These are phyloP conservation scores for Nannizziopsis barbatae DNA, from an alignment of 2,329 filamentous ascomycete genomes.

Conservation along the genomic window DNA sequence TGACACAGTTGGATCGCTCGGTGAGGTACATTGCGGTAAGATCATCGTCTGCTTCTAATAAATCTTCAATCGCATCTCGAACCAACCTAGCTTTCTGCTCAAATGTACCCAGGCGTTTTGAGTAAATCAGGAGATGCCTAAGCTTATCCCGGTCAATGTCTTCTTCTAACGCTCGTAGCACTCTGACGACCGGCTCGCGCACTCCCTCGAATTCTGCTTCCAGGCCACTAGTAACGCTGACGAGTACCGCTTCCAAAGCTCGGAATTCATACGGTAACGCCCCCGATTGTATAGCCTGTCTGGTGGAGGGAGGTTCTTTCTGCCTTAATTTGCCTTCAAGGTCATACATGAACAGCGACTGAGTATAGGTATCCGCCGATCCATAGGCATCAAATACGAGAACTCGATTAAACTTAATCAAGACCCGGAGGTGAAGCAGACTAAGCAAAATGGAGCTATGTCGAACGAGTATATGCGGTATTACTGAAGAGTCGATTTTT, in stretches of 20 bases:
- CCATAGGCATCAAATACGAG: constrained; percentile 95
- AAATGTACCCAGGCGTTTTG: constrained; percentile 90
- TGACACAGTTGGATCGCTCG: constrained; percentile 66
- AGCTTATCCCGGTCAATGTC: constrained; percentile 94
- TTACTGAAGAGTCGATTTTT: constrained; percentile 92
- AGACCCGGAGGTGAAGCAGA: constrained; percentile 84
- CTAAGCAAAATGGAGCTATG: constrained; percentile 91
- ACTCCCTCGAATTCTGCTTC: constrained; percentile 93
- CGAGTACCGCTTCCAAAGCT: constrained; percentile 85
- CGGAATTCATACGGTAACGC: constrained; percentile 89
- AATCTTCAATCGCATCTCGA: constrained; percentile 84
- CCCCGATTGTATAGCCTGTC: constrained; percentile 39
- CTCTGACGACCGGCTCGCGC: constrained; percentile 78
- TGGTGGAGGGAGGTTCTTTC: constrained; percentile 42
- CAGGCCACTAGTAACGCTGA: constrained; percentile 81
- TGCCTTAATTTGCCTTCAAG: constrained; percentile 84
- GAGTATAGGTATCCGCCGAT: constrained; percentile 84
- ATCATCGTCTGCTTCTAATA: constrained; percentile 93
- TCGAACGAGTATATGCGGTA: constrained; percentile 89
- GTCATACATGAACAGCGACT: constrained; percentile 96
- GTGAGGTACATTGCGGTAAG: constrained; percentile 89
- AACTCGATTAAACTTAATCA: constrained; percentile 90
- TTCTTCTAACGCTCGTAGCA: constrained; percentile 83
- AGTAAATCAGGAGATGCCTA: constrained; percentile 78
- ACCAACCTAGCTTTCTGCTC: constrained; percentile 94